phyloP scores from a whole-genome alignment of 768 basidiomycete species.

The Leccinum boreale region DNA sequence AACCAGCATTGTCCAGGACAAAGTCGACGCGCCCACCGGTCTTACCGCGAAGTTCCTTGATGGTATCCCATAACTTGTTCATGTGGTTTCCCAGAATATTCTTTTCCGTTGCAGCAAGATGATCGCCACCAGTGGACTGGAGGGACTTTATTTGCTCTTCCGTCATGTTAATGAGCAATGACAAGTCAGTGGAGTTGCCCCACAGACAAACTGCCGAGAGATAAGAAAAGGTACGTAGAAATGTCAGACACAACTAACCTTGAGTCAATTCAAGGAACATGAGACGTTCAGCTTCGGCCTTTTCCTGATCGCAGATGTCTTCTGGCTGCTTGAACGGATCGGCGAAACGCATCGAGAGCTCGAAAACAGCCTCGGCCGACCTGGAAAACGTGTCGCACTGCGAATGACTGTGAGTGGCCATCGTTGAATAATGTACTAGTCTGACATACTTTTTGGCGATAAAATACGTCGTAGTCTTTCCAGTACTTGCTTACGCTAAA shows the following conservation, averaged over 20 bases:
- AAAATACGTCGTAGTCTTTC: slow-evolving; percentile 92
- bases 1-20: slow-evolving; percentile 82
- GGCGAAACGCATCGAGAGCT: slow-evolving; percentile 87
- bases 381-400: slow-evolving; percentile 95
- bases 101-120: slow-evolving; percentile 92
- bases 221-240: not conserved
- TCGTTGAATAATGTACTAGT: not conserved
- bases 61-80: slow-evolving; percentile 65
- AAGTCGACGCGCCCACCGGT: slow-evolving; percentile 78
- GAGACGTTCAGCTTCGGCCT: slow-evolving; percentile 66
- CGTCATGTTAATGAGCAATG: slow-evolving; percentile 94
- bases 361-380: slow-evolving; percentile 88
- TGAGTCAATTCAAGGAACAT: slow-evolving; percentile 94
- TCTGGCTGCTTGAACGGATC: slow-evolving; percentile 71
- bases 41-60: slow-evolving; percentile 65
- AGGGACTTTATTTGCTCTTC: slow-evolving; percentile 95
- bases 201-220: slow-evolving; percentile 76
- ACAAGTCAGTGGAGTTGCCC: slow-evolving; percentile 97
- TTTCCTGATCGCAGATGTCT: slow-evolving; percentile 49
- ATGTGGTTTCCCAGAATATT: slow-evolving; percentile 92
- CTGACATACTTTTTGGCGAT: slow-evolving; percentile 75
- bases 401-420: slow-evolving; percentile 5
- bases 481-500: slow-evolving; percentile 91
- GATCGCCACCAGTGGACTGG: slow-evolving; percentile 96
- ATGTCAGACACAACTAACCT: slow-evolving; percentile 41